Base-by-base conservation (phyloP, 179 eudicot genomes). In the Beta corolliflora region DNA sequence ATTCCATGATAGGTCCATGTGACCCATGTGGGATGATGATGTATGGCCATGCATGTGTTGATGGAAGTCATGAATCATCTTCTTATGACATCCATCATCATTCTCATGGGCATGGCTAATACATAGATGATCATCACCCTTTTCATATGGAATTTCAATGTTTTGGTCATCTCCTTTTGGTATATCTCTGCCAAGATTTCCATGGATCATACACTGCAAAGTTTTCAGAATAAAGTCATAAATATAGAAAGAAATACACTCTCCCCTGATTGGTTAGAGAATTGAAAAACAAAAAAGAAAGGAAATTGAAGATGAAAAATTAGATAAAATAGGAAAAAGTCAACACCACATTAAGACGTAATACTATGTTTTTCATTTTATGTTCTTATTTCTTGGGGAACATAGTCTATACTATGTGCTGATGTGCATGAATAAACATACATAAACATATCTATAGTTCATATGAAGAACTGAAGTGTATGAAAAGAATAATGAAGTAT, bases 1-100 rank as follows among this genome's bases (percentile, higher is more conserved):
- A 25, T 84, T 87, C 61, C 85, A 77, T 61, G 87, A 78, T 64
- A 83, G 79, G 14, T 88, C 87, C 73, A 77, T 78, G 73, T 82
- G 88, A 44, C 41, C 7, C 4, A 71, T 52, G 81, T 45, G 12
- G 66, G 81, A 64, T 76, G 81, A 71, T 59, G 85, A 76, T 79
- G 79, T 14, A 54, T 45, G 53, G 67, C n/a, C 56, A 63, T 74
- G 78, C 6, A 48, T 61, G 44, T 70, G 73, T 48, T 36, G 74
- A 67, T 73, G 80, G 23, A 54, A 13, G 50, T 56, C 3, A 53
- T 75, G 71, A 18, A 11, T 78, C 52, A 56, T 73, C 11, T 55
- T 29, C 19, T 64, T 64, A 6, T 53, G 83, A 73, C 80, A 31
- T 31, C 36, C 36, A 31, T 31, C 36, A 31, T 31, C 36, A 81